Evolutionary conservation across 345 rosid genomes (phyloP).

Genomic region (Isatis tinctoria): DNA sequence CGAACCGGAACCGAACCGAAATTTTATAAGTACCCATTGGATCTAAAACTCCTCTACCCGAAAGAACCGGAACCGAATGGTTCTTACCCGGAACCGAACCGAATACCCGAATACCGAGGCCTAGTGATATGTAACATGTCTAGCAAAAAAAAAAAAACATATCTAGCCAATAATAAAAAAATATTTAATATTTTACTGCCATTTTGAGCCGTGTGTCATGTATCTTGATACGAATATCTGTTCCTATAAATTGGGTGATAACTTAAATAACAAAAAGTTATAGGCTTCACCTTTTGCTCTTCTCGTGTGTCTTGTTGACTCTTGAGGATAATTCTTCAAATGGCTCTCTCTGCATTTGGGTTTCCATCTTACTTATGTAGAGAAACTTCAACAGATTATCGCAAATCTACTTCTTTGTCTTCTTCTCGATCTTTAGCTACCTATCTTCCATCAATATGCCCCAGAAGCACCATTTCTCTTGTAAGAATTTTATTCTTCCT

Average conservation of each 20-base stretch:
- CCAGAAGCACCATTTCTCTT: neutral
- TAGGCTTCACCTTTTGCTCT: neutral
- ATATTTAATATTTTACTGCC: neutral
- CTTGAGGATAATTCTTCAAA: conserved; percentile 10
- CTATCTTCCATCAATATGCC: conserved; percentile 45
- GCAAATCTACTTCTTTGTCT: conserved; percentile 32
- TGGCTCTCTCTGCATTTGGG: conserved; percentile 73
- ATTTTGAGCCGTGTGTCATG: neutral
- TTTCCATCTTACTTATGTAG: conserved; percentile 45
- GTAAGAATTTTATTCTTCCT: neutral
- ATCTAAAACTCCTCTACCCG: too few species aligned
- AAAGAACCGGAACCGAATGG: too few species aligned
- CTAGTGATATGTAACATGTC: too few species aligned
- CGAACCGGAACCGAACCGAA: too few species aligned
- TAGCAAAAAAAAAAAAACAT: too few species aligned
- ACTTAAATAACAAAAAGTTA: neutral
- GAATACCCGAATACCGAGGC: too few species aligned
- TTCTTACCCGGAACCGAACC: too few species aligned
- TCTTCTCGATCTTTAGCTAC: conserved; percentile 39
- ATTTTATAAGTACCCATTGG: too few species aligned
- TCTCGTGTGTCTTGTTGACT: neutral
- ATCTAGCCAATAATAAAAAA: neutral
- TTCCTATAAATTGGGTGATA: conserved; percentile 6
- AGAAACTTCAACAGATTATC: conserved; percentile 32
- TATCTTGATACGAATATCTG: neutral